Conservation (phyloP, 352 stramenopile genomes). For the Hyphochytrium catenoides region DNA sequence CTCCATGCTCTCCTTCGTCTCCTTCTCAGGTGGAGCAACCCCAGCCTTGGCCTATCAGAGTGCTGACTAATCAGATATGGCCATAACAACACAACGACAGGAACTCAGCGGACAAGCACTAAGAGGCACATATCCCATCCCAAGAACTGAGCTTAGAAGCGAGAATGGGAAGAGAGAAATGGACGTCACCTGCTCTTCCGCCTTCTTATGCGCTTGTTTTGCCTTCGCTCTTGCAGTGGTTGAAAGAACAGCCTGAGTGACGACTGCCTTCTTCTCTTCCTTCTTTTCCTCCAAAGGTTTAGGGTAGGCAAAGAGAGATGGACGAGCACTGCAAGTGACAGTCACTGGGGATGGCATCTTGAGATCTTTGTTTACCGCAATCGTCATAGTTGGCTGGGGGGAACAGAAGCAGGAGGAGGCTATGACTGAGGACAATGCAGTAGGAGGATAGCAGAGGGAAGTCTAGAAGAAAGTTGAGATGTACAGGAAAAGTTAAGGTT, state of each 20-base stretch:
- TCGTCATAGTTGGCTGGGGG: conserved; percentile 83
- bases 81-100: conserved; percentile 5
- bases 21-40: conserved; percentile 27
- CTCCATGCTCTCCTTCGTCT: conserved; percentile 31
- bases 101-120: conserved; percentile 2
- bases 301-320: conserved; percentile 88
- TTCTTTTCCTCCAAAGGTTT: conserved; percentile 97
- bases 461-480: no score
- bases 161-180: no score
- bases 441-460: no score
- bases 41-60: conserved; percentile 14
- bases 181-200: conserved; percentile 39
- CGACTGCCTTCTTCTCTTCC: conserved; percentile 94
- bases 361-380: conserved; percentile 93
- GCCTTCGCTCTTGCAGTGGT: conserved; percentile 91
- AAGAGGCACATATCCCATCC: conserved; percentile 12
- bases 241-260: conserved; percentile 88
- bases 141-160: no score
- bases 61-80: conserved; percentile 10
- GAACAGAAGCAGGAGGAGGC: no score
- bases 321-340: conserved; percentile 76
- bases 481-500: no score
- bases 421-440: no score
- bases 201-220: conserved; percentile 70
- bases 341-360: conserved; percentile 88